These are phyloP conservation scores for Talaromyces sp. DNA, from an alignment of 2,329 filamentous ascomycete genomes.

Conservation along the genomic window DNA sequence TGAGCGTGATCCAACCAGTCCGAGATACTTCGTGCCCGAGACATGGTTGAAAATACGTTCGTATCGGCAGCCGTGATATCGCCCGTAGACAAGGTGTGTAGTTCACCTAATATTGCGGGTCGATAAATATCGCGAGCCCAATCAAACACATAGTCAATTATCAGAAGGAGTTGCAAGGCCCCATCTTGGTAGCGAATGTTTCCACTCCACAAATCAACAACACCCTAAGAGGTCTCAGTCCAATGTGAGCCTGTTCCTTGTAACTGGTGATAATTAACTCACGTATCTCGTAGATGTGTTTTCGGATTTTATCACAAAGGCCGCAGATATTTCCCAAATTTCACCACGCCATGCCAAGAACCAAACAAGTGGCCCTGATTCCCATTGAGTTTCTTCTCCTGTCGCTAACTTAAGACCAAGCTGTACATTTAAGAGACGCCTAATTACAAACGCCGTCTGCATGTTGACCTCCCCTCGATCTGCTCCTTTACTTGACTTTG, in stretches of 20 bases:
- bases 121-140: slow-evolving; percentile 26
- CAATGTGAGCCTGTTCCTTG: no score
- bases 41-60: not conserved
- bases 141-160: slow-evolving; percentile 26
- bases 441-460: slow-evolving; percentile 12
- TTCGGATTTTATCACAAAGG: not conserved
- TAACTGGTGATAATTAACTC: no score
- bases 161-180: slow-evolving; percentile 23
- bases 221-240: slow-evolving; percentile 9
- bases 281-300: no score
- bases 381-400: slow-evolving; percentile 8
- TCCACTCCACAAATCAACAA: slow-evolving; percentile 19
- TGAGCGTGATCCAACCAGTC: not conserved
- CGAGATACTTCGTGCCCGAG: not conserved
- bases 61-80: slow-evolving; percentile 1
- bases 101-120: slow-evolving; percentile 18
- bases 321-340: slow-evolving; percentile 5
- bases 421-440: slow-evolving; percentile 10
- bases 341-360: slow-evolving; percentile 12
- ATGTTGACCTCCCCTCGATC: slow-evolving; percentile 5
- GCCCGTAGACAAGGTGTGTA: slow-evolving; percentile 5
- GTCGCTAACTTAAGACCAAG: slow-evolving; percentile 4
- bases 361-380: slow-evolving; percentile 12
- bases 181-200: slow-evolving; percentile 16
- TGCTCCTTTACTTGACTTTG: slow-evolving; percentile 10